phyloP scores from a whole-genome alignment of 371 early-diverging fungal species.

The Racocetra persica region DNA sequence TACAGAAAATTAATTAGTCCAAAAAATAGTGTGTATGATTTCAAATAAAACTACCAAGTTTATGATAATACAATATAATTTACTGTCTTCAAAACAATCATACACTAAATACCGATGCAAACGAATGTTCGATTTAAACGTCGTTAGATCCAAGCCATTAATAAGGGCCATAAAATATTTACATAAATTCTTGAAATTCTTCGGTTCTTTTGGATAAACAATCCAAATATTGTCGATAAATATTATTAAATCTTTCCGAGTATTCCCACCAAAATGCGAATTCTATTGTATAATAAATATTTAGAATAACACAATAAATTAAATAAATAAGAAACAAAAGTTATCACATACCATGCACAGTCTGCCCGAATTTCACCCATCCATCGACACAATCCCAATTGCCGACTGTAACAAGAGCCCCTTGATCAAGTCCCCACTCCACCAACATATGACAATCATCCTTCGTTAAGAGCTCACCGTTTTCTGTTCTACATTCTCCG shows the following conservation, averaged over 20 bases:
- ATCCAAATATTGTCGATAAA: constrained; percentile 23
- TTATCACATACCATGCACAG: not conserved
- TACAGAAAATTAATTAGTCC: too few relatives aligned
- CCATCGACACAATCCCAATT: not conserved
- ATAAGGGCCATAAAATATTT: too few relatives aligned
- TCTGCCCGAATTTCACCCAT: not conserved
- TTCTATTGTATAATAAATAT: not conserved
- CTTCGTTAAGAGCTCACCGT: not conserved
- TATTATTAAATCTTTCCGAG: constrained; percentile 6
- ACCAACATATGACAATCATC: constrained; percentile 10
- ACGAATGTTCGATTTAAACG: too few relatives aligned
- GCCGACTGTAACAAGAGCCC: not conserved
- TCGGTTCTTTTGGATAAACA: too few relatives aligned
- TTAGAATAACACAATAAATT: not conserved
- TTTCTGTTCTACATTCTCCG: constrained; percentile 8
- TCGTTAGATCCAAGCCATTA: too few relatives aligned
- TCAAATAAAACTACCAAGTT: too few relatives aligned
- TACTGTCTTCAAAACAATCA: too few relatives aligned
- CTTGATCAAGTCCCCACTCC: constrained; percentile 30
- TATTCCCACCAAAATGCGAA: not conserved
- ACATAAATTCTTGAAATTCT: too few relatives aligned
- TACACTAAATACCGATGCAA: too few relatives aligned
- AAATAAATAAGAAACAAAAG: not conserved
- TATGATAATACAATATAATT: too few relatives aligned
- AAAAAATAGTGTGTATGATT: too few relatives aligned